Evolutionary conservation across 768 basidiomycete species (phyloP).

Genomic region (Lyophyllum atratum): DNA sequence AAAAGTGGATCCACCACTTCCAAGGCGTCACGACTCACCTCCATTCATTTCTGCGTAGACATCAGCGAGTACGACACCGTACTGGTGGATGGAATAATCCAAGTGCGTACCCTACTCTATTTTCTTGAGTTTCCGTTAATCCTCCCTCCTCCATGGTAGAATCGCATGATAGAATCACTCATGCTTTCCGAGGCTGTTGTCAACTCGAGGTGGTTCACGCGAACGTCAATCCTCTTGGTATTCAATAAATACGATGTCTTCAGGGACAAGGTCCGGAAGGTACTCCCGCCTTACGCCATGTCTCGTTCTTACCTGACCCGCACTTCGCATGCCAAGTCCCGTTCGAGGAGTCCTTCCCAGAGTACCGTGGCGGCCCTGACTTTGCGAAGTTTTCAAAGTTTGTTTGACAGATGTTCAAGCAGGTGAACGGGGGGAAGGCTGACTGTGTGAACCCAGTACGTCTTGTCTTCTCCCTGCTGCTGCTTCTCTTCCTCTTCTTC

Average conservation of each 20-base stretch:
- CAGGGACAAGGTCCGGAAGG: slow-evolving; percentile 79
- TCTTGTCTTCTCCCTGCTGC: slow-evolving; percentile 9
- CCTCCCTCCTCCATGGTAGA: slow-evolving; percentile 42
- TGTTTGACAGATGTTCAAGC: slow-evolving; percentile 93
- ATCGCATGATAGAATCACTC: slow-evolving; percentile 91
- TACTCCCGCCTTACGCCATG: slow-evolving; percentile 7
- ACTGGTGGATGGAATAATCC: slow-evolving; percentile 64
- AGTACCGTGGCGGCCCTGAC: slow-evolving; percentile 86
- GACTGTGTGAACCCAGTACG: slow-evolving; percentile 92
- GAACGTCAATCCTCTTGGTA: slow-evolving; percentile 90
- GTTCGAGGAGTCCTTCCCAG: slow-evolving; percentile 76
- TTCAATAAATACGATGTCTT: slow-evolving; percentile 95
- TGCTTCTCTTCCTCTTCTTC: too few species aligned
- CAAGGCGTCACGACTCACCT: slow-evolving; percentile 48
- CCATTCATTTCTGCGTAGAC: slow-evolving; percentile 70
- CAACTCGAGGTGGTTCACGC: slow-evolving; percentile 92
- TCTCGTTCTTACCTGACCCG: too few species aligned
- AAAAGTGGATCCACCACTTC: slow-evolving; percentile 73
- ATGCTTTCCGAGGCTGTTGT: slow-evolving; percentile 91
- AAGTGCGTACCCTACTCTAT: slow-evolving; percentile 38
- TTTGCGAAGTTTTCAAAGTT: slow-evolving; percentile 95
- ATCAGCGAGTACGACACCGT: slow-evolving; percentile 79
- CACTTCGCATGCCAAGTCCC: slow-evolving; percentile 70
- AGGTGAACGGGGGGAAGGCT: slow-evolving; percentile 81
- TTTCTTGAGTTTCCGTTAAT: background rate